Conservation (phyloP, 306 rosid species). For the Pyrus communis region DNA sequence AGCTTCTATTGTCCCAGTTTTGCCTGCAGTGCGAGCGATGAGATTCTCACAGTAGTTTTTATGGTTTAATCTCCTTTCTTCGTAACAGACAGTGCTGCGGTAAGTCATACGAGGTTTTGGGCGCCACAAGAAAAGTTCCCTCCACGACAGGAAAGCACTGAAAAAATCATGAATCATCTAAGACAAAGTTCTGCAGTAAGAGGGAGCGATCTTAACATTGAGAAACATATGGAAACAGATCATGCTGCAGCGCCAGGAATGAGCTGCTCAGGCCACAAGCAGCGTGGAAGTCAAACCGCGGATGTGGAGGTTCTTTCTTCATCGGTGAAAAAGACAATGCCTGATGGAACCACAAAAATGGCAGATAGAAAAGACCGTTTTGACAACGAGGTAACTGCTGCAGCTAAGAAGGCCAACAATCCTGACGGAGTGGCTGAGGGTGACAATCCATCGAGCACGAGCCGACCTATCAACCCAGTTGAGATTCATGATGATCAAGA, state of each 20-base stretch:
- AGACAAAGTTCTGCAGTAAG: constrained; percentile 19
- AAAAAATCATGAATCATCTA: constrained; percentile 41
- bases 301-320: constrained; percentile 20
- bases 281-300: constrained; percentile 11
- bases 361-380: not conserved
- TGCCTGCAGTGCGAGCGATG: not conserved
- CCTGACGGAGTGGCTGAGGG: constrained; percentile 6
- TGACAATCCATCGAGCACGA: not conserved
- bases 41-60: not conserved
- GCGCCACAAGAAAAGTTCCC: constrained; percentile 11
- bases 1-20: too few species aligned
- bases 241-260: constrained; percentile 8
- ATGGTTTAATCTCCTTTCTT: not conserved
- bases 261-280: constrained; percentile 13
- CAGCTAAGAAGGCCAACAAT: not conserved
- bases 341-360: not conserved
- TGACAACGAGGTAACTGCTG: constrained; percentile 9
- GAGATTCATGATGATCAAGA: constrained; percentile 18
- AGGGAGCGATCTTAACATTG: constrained; percentile 2
- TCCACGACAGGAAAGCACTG: constrained; percentile 30
- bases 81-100: constrained; percentile 24
- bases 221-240: not conserved
- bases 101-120: constrained; percentile 10
- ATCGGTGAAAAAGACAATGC: constrained; percentile 5
- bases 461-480: not conserved